Conservation (phyloP, 2,329 filamentous ascomycete species). For the Botryotinia globosa region DNA sequence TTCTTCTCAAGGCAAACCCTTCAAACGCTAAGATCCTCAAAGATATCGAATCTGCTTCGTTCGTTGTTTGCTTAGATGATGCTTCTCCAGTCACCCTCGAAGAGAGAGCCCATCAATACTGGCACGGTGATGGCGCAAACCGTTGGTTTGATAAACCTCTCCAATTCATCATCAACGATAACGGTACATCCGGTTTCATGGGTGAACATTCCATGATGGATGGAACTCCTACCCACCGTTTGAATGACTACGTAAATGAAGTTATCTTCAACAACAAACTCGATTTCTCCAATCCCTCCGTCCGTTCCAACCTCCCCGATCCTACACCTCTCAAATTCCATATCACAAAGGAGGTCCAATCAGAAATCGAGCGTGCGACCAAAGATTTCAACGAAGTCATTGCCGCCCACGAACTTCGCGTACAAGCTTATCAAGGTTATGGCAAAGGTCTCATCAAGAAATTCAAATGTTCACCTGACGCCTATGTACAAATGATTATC, state of each 20-base stretch:
- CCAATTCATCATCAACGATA: conserved; percentile 98
- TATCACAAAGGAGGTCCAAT: conserved; percentile 68
- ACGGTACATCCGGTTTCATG: conserved; percentile 95
- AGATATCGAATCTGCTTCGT: conserved; percentile 83
- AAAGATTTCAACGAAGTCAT: conserved; percentile 81
- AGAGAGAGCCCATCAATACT: conserved; percentile 94
- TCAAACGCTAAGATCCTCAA: conserved; percentile 76
- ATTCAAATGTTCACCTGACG: conserved; percentile 97
- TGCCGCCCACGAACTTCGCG: conserved; percentile 81
- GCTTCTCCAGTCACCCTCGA: conserved; percentile 87
- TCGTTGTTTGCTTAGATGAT: conserved; percentile 91
- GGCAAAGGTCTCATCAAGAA: conserved; percentile 99
- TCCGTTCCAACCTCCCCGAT: conserved; percentile 82
- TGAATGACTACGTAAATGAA: conserved; percentile 92
- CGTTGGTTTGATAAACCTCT: conserved; percentile 98
- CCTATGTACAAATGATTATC: conserved; percentile 98
- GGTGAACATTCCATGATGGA: conserved; percentile 99
- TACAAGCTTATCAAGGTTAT: conserved; percentile 95
- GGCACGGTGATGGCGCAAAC: conserved; percentile 95
- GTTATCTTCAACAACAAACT: conserved; percentile 93
- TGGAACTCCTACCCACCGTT: conserved; percentile 91
- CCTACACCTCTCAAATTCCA: conserved; percentile 76
- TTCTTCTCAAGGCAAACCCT: conserved; percentile 72
- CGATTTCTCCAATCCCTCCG: conserved; percentile 73
- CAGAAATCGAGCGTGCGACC: conserved; percentile 75